Conservation (phyloP, 1,139 yeast genomes). For the Suhomyces anneliseae region DNA sequence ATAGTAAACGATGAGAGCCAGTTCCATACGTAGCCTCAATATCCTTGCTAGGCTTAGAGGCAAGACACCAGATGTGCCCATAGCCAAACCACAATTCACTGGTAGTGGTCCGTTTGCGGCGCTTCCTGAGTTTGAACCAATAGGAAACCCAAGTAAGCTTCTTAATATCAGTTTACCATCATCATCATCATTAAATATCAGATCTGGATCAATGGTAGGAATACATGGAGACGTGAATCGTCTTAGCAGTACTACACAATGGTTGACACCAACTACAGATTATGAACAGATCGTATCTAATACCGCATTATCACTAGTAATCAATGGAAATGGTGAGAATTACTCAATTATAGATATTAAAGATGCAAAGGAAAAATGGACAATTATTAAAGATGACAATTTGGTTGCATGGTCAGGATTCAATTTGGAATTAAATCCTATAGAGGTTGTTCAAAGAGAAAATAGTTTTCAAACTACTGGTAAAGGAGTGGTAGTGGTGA, state of each 20-base stretch:
- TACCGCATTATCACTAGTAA: constrained; percentile 28
- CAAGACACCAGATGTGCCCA: background rate
- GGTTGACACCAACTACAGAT: constrained; percentile 17
- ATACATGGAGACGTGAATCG: constrained; percentile 34
- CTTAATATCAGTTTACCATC: constrained; percentile 38
- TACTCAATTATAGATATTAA: constrained; percentile 26
- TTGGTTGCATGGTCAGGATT: constrained; percentile 25
- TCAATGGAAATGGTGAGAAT: constrained; percentile 30
- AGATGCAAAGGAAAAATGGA: constrained; percentile 16
- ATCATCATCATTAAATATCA: constrained; percentile 32
- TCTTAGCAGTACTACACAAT: constrained; percentile 16
- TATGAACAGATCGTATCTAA: constrained; percentile 29
- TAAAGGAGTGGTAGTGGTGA: constrained; percentile 20
- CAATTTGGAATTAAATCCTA: constrained; percentile 13
- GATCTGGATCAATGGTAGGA: constrained; percentile 35
- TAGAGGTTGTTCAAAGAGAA: constrained; percentile 4
- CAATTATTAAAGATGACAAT: constrained; percentile 12
- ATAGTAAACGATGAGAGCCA: background rate
- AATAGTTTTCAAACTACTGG: constrained; percentile 15
- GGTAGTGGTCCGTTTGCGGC: constrained; percentile 46
- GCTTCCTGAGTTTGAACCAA: constrained; percentile 33
- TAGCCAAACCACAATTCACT: constrained; percentile 21
- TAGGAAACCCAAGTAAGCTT: constrained; percentile 33
- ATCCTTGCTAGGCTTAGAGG: constrained; percentile 1
- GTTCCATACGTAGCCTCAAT: constrained; percentile 3